These are phyloP conservation scores for Euptelea pleiosperma DNA, from an alignment of 164 flowering plant genomes.

Conservation along the genomic window DNA sequence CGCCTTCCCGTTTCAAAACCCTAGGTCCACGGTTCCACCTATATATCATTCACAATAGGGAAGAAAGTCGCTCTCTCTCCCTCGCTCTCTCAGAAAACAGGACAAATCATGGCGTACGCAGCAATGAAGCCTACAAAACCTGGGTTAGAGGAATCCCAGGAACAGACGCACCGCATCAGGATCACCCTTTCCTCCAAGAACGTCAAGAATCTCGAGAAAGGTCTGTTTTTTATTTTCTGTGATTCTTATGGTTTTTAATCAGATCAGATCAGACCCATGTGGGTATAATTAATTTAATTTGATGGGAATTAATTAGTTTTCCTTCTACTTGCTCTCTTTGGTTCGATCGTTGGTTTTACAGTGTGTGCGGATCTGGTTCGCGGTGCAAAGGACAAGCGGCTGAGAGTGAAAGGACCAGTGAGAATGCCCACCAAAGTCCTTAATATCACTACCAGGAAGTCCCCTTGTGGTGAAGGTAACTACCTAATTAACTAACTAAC, in stretches of 20 bases:
- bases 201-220: conserved; percentile 81
- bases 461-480: conserved; percentile 98
- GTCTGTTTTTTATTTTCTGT: conserved; percentile 12
- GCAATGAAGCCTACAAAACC: conserved; percentile 63
- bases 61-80: no score
- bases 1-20: no score
- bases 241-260: background rate
- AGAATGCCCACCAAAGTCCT: conserved; percentile 95
- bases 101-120: conserved; percentile 34
- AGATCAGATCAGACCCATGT: background rate
- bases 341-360: conserved; percentile 12
- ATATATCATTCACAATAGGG: no score
- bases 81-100: no score
- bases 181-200: conserved; percentile 80
- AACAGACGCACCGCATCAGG: conserved; percentile 61
- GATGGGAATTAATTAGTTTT: no score
- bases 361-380: conserved; percentile 82
- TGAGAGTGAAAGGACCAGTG: conserved; percentile 91
- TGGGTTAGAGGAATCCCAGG: conserved; percentile 62
- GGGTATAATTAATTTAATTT: no score
- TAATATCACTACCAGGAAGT: conserved; percentile 81
- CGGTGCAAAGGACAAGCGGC: conserved; percentile 87
- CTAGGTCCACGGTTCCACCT: no score
- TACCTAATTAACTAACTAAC: no score
- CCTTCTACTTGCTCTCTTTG: no score